These are phyloP conservation scores for Penicillium desertorum DNA, from an alignment of 495 filamentous ascomycete species.

Conservation along the genomic window DNA sequence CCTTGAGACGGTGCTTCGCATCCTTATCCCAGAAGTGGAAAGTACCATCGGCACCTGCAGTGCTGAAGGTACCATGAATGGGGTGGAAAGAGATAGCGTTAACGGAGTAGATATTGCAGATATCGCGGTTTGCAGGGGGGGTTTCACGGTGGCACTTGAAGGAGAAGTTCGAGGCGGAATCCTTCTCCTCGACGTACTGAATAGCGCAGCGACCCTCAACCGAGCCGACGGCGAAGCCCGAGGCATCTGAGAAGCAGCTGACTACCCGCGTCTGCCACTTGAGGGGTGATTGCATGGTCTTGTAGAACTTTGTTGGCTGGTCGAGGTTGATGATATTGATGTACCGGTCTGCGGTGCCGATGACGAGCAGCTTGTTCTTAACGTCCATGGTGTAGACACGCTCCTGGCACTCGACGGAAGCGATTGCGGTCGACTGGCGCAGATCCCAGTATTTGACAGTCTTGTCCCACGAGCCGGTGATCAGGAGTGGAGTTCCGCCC, in stretches of 20 bases:
- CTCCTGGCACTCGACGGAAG: conserved; percentile 66
- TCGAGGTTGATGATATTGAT: conserved; percentile 83
- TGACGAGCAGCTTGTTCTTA: conserved; percentile 71
- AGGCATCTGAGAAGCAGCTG: conserved; percentile 79
- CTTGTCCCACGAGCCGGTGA: conserved; percentile 95
- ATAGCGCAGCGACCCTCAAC: conserved; percentile 90
- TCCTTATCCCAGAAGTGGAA: conserved; percentile 93
- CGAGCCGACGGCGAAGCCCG: conserved; percentile 81
- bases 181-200: conserved; percentile 85
- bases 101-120: conserved; percentile 82
- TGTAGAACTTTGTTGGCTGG: conserved; percentile 75
- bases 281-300: conserved; percentile 78
- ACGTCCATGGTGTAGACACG: conserved; percentile 88
- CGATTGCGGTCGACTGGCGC: conserved; percentile 62
- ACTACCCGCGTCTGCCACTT: conserved; percentile 87
- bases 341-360: conserved; percentile 84
- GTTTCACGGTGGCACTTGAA: conserved; percentile 92
- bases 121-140: conserved; percentile 58
- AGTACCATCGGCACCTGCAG: conserved; percentile 82
- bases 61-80: conserved; percentile 83
- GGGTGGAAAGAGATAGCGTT: conserved; percentile 91
- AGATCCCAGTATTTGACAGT: conserved; percentile 96
- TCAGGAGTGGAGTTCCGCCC: conserved; percentile 62
- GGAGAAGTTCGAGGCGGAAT: conserved; percentile 77
- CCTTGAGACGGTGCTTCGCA: conserved; percentile 81